A percentile compares a stretch with the other conserved stretches of the same genome.
Conservation (phyloP, 257 asterid species). For the Solanum corneliomulleri region DNA sequence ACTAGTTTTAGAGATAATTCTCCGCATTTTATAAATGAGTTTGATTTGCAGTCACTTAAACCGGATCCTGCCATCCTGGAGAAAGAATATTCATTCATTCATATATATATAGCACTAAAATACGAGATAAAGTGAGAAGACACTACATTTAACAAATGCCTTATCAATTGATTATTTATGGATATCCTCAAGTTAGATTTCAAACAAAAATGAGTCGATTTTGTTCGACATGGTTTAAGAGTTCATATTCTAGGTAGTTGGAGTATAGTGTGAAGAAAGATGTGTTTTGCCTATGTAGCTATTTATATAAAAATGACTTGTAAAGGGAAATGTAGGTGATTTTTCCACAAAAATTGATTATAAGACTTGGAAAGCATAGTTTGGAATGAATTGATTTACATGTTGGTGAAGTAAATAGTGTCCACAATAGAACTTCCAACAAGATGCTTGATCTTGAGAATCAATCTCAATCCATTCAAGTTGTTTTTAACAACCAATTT, state of each 20-base stretch:
- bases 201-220: neutral
- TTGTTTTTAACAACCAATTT: neutral
- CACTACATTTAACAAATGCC: neutral
- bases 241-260: neutral
- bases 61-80: neutral
- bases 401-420: neutral
- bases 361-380: neutral
- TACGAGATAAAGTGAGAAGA: neutral
- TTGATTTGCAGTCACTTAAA: neutral
- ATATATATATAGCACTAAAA: neutral
- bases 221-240: neutral
- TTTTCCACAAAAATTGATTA: neutral
- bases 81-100: neutral
- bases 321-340: neutral
- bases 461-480: neutral
- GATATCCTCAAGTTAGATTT: neutral
- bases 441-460: neutral
- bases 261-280: neutral
- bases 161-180: neutral
- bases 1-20: neutral
- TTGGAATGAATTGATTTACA: neutral
- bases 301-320: neutral
- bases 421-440: neutral
- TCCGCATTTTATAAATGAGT: neutral
- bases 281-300: neutral